Evolutionary conservation across 805 yeast genomes (phyloP).

Genomic region (Barnettozyma californica): DNA sequence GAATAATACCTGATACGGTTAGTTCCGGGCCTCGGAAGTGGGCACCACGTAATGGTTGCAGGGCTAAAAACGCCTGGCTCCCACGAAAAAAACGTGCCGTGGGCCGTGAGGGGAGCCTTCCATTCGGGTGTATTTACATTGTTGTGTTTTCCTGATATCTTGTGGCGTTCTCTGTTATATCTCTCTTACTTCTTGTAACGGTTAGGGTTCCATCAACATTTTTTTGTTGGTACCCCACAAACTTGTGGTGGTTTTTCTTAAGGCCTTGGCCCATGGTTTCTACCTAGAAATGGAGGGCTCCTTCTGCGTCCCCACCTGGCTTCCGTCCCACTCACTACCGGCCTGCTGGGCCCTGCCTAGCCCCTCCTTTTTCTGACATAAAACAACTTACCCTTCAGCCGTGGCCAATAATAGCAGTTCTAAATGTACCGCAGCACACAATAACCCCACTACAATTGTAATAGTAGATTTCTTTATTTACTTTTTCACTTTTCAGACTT

Average conservation of each 20-base stretch:
- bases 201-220: not conserved
- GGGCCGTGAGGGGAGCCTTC: not conserved
- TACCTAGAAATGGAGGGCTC: not conserved
- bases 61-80: not conserved
- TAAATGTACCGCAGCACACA: not conserved
- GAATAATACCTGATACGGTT: not conserved
- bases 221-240: not conserved
- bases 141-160: not conserved
- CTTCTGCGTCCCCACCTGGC: not conserved
- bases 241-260: not conserved
- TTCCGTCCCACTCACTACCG: no score
- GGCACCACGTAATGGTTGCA: not conserved
- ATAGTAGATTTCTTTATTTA: not conserved
- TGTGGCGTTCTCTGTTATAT: not conserved
- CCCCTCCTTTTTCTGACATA: not conserved
- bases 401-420: not conserved
- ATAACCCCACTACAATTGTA: not conserved
- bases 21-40: constrained; percentile 2
- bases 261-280: not conserved
- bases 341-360: not conserved
- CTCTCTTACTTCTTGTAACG: not conserved
- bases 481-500: not conserved
- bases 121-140: not conserved
- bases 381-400: not conserved
- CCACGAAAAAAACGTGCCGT: not conserved